Base-by-base conservation (phyloP, 164 flowering plant genomes). In the Kingdonia uniflora region DNA sequence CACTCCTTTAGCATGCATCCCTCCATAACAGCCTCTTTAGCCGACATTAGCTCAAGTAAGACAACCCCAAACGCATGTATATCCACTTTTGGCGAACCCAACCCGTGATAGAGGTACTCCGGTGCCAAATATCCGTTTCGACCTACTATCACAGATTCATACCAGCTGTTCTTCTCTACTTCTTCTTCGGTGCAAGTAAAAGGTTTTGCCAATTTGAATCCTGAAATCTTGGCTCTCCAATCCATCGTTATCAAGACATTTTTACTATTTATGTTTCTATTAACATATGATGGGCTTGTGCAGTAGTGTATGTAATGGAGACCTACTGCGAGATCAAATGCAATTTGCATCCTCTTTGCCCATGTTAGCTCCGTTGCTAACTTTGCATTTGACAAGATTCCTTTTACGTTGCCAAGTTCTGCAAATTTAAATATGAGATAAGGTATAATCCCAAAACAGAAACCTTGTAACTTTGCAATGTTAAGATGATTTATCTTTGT, bases 401-500 rank as follows among this genome's bases (percentile, higher is more conserved):
- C 73, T 24, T 75, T 72, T 51, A 82, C 54, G 62, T 75, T 57
- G 5, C 94, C 85, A 39, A 80, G 77, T 10, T 55, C 68, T 13
- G 73, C 79, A 52, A 56, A 70, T 60, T 82, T 80, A 51, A 67
- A 79, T 22, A 80, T 76, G 19, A 80, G 72, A 48, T 74, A 80
- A 19, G 83, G 61, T 52, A 59, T 73, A 23, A 54, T 68, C 24
- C 56, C 73, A 41, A 65, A 71, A 41, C 79, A 79, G 52, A 70
- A 75, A 1, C 89, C 95, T 5, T 68, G 63, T 1, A 80, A 65
- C 6, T 65, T 74, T 43, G 79, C 71, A 19, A 80, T 69, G 54
- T 82, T 82, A 19, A 68, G 52, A 65, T 85, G 89, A 49, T 79
- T 80, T 64, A 82, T 81, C 66, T 61, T 80, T 24, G 80, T 71